Evolutionary conservation across 371 early-diverging fungal genomes (phyloP), one percentile per base, ranked within the genome.

Genomic region (Zychaea mexicana): DNA sequence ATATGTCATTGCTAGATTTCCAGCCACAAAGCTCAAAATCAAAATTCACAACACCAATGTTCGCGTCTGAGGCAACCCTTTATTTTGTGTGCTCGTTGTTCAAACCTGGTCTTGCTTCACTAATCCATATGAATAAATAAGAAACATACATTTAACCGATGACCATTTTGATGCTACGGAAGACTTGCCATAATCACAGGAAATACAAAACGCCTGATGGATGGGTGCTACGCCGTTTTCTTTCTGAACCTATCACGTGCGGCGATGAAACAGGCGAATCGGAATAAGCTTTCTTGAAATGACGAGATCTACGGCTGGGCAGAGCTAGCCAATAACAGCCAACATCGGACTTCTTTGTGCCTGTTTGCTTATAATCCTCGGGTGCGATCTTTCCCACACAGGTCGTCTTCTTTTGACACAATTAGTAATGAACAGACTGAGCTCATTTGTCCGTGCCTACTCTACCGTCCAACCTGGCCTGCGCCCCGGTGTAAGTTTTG

Each of bases 391-490:
- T 24, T 49, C 49, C 49, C 49, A 49, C 49, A 49, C 21, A n/a
- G n/a, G n/a, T 24, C n/a, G 5, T 24, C 10, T 13, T 49, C 24
- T 24, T 49, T 49, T 49, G 49, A 49, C 49, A 49, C 22, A 19
- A 24, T 49, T 49, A 49, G 49, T 49, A 33, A 81, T 76, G 76
- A 76, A 76, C 57, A 58, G 65, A 42, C 61, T 85, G 22, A 64
- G 77, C 45, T 33, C 71, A 19, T 39, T 76, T 64, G 64, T 69
- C 36, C 78, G 72, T 57, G 67, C 76, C 26, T 85, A 73, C 52
- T 68, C 81, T 2, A 83, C 85, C 19, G 71, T 70, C 46, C 71
- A 81, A 58, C 82, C 82, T 38, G 77, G 69, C 45, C 66, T 57
- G 31, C 57, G 60, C 2, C 66, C 70, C 30, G 60, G 74, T 19